Evolutionary conservation across 225 moss, liverwort and hornwort genomes (phyloP).

Genomic region (Pseudoscleropodium purum): DNA sequence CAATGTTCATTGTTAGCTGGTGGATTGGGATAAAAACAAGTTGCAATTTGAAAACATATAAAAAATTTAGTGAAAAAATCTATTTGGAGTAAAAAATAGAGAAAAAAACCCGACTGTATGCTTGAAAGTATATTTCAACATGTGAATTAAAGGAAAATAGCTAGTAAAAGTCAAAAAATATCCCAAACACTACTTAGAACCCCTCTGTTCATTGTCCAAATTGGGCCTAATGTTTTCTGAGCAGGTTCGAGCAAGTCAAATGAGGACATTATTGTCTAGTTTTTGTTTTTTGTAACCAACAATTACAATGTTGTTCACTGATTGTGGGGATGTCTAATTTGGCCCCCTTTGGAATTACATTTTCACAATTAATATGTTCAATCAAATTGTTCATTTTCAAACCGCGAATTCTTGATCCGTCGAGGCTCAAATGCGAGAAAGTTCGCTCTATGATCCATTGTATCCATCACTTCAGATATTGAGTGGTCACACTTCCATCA

Average conservation of each 20-base stretch:
- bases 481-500: neutral
- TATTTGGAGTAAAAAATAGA: neutral
- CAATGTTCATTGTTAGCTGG: too few relatives aligned
- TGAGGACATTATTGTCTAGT: neutral
- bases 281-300: neutral
- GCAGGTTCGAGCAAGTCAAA: neutral
- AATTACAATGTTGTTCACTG: neutral
- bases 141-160: neutral
- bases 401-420: neutral
- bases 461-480: neutral
- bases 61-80: neutral
- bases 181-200: rapidly evolving
- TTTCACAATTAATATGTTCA: neutral
- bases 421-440: neutral
- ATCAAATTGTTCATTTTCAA: neutral
- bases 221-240: neutral
- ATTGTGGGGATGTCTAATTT: too few relatives aligned
- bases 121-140: neutral
- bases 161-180: neutral
- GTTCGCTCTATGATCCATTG: neutral
- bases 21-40: neutral
- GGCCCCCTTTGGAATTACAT: neutral
- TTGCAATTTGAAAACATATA: neutral
- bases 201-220: neutral
- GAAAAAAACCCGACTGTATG: rapidly evolving